A percentile compares a stretch with the other conserved stretches of the same genome.
Evolutionary conservation across 176 grass and related monocot species (phyloP).

Genomic region (Oryza meyeriana): DNA sequence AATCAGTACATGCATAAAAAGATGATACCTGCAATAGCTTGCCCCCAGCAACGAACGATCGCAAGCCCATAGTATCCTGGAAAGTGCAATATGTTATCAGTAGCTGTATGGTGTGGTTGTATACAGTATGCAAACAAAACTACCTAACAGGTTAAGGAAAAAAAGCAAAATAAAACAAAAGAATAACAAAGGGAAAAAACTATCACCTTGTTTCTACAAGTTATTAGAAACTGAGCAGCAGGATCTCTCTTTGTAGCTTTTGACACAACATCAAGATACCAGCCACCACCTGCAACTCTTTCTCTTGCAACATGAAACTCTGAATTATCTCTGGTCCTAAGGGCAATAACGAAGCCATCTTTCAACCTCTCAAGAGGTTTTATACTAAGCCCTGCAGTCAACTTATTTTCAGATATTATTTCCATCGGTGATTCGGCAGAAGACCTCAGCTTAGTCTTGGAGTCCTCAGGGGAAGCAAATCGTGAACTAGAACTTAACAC

Average conservation of each 20-base stretch:
- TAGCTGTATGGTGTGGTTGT: not conserved
- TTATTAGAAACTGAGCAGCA: slow-evolving; percentile 84
- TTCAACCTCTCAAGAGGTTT: slow-evolving; percentile 47
- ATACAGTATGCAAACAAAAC: slow-evolving; percentile 8
- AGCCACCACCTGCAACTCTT: slow-evolving; percentile 55
- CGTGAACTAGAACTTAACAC: slow-evolving; percentile 86
- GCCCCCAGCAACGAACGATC: slow-evolving; percentile 82
- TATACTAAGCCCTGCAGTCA: slow-evolving; percentile 37
- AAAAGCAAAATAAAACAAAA: not conserved
- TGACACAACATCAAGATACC: slow-evolving; percentile 79
- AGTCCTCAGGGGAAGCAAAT: slow-evolving; percentile 93
- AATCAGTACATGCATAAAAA: slow-evolving; percentile 12
- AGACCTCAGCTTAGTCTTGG: slow-evolving; percentile 64
- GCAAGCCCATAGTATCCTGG: slow-evolving; percentile 78
- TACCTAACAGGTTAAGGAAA: slow-evolving; percentile 6
- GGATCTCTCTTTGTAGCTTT: slow-evolving; percentile 91
- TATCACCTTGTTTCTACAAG: slow-evolving; percentile 69
- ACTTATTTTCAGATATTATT: slow-evolving; percentile 65
- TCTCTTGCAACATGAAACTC: slow-evolving; percentile 85
- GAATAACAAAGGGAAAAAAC: not conserved
- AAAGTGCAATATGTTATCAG: slow-evolving; percentile 26
- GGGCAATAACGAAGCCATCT: slow-evolving; percentile 81
- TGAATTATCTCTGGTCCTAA: slow-evolving; percentile 54
- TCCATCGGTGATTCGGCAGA: slow-evolving; percentile 74
- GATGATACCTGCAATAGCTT: slow-evolving; percentile 81